Base-by-base conservation (phyloP, 495 filamentous ascomycete genomes). In the Penicillium malachiteum region DNA sequence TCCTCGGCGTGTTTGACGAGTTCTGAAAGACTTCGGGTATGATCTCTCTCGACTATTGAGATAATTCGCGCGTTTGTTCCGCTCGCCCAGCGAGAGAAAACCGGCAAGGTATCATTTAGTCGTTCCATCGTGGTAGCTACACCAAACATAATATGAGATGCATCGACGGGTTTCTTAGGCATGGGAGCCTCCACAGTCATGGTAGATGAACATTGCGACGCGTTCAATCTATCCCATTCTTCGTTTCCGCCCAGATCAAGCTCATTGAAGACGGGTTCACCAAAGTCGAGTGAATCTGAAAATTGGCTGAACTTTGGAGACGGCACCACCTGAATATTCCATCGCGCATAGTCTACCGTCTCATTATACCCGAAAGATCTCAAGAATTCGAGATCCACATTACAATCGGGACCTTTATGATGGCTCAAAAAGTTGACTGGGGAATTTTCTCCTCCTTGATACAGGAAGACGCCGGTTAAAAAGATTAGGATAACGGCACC, bases 61-160 rank as follows among this genome's bases (percentile, higher is more conserved):
- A 82, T 58, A 0, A 84, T 67, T 21, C 66, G 69, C 1, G 77
- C 72, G 3, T 70, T 67, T 0, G 78, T 78, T 2, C 69, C 62
- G 1, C 77, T 58, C 0, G 82, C 71, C 81, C 81, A 84, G 58
- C 80, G 79, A 14, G 69, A 43, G 12, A 84, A 75, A 32, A 68
- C 65, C 0, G 67, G 56, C 5, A 81, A 68, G 3, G 76, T 79
- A 18, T 70, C 63, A 34, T 72, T 57, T 34, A 85, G 66, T 34
- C 81, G 73, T 3, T 65, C 60, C 46, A 79, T 72, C 9, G 71
- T 71, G 17, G 80, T 81, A 3, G 80, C 74, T 0, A 85, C 72
- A 55, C 79, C 81, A 54, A 81, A 76, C 7, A 76, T 55, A 32
- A 81, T 48, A 32, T 61, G 39, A 8, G 75, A 77, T 5, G 70